Evolutionary conservation across 345 rosid species (phyloP), one percentile per base, ranked within the genome.

Genomic region (Gossypium arboreum): DNA sequence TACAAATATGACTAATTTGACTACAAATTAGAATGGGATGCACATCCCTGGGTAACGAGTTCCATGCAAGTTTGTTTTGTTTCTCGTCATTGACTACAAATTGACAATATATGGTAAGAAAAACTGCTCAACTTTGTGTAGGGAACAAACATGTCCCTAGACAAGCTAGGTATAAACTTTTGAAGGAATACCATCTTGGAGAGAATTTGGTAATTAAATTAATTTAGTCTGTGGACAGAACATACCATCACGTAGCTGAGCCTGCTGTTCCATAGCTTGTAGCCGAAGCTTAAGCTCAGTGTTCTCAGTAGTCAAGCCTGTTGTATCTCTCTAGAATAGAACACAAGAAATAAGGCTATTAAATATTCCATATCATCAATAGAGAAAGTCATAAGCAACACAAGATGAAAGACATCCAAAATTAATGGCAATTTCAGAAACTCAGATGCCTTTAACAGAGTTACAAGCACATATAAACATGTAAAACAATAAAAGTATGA

Each of bases 241-340:
- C 81, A 24, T 84, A 95, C 97, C 96, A 76, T 95, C 99, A 61
- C 94, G 89, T 74, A 91, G 77, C 78, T 90, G 91, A 81, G 94
- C 94, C 79, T 92, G 95, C 71, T 89, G 94, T 80, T 94, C 98
- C 97, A 92, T 87, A 47, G 92, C 91, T 81, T 92, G 97, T 74
- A 94, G 83, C 76, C 91, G 90, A 80, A 91, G 92, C 91, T 91
- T 93, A 75, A 92, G 95, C 82, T 95, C 98, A 75, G 92, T 84
- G 81, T 92, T 94, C 82, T 94, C 98, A 75, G 90, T 76, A 70
- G 82, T 84, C 85, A 92, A 82, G 74, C 91, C 92, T 39, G 88
- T 83, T 13, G 97, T 90, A 83, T 94, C 97, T 81, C 97, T 92
- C 98, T 92, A 81, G 34, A 81, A 79, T 45, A 75, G 75, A 74